These are phyloP conservation scores for Flagelloscypha sp. DNA, from an alignment of 768 basidiomycete genomes.

Conservation along the genomic window DNA sequence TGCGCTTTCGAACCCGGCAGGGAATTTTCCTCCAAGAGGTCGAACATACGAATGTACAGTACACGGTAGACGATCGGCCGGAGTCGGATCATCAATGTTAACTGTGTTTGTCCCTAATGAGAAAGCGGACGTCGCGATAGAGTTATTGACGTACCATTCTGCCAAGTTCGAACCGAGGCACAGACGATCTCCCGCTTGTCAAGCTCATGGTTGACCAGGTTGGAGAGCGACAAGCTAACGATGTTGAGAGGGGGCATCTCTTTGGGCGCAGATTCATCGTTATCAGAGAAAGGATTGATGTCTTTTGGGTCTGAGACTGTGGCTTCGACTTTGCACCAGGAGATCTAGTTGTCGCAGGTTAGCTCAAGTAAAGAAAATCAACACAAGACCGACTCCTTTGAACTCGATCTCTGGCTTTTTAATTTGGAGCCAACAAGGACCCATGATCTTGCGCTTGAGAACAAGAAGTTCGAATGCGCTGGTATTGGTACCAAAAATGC, in stretches of 20 bases:
- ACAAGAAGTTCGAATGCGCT: slow-evolving; percentile 90
- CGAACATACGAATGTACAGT: slow-evolving; percentile 83
- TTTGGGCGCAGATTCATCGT: slow-evolving; percentile 58
- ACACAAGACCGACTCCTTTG: slow-evolving; percentile 55
- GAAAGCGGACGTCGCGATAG: neutral
- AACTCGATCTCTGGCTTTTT: slow-evolving; percentile 67
- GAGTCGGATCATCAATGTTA: slow-evolving; percentile 84
- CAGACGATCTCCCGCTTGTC: slow-evolving; percentile 95
- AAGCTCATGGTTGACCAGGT: slow-evolving; percentile 87
- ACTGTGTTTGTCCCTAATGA: slow-evolving; percentile 49
- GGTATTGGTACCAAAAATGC: slow-evolving; percentile 87
- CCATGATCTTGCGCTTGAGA: slow-evolving; percentile 96
- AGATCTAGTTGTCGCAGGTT: slow-evolving; percentile 50
- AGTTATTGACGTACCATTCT: slow-evolving; percentile 32
- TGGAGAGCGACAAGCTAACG: slow-evolving; percentile 81
- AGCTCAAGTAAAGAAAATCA: slow-evolving; percentile 5
- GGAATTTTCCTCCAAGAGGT: slow-evolving; percentile 82
- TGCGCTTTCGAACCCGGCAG: slow-evolving; percentile 69
- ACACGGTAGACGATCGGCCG: slow-evolving; percentile 79
- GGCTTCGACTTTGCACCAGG: slow-evolving; percentile 95
- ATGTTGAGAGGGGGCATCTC: slow-evolving; percentile 86
- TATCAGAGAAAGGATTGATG: slow-evolving; percentile 74
- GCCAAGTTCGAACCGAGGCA: slow-evolving; percentile 78
- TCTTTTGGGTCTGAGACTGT: slow-evolving; percentile 80
- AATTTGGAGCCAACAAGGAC: slow-evolving; percentile 92